Evolutionary conservation across 345 rosid genomes (phyloP).

Genomic region (Leavenworthia alabamica): DNA sequence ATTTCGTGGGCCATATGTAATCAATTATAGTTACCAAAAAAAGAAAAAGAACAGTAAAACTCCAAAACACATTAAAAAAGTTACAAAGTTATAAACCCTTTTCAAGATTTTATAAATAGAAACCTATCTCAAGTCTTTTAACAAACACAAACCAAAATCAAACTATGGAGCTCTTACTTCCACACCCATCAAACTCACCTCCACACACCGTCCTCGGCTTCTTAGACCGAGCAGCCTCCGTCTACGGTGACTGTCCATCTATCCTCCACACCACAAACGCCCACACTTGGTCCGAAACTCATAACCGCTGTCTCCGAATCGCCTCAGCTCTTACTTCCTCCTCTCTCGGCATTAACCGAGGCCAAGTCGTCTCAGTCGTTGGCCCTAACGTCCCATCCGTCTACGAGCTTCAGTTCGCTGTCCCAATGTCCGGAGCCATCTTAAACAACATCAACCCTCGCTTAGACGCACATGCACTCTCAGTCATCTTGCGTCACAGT

Average conservation of each 20-base stretch:
- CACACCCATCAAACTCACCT: constrained; percentile 26
- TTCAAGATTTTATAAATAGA: too few species aligned
- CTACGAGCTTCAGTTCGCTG: constrained; percentile 64
- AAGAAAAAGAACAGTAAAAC: background rate
- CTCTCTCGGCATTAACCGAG: constrained; percentile 31
- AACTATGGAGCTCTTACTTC: constrained; percentile 34
- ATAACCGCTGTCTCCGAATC: constrained; percentile 58
- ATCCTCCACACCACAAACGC: constrained; percentile 43
- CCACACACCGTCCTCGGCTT: constrained; percentile 37
- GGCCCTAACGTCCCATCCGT: constrained; percentile 54
- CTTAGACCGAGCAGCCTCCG: constrained; percentile 58
- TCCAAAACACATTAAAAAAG: background rate
- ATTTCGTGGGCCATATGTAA: constrained; percentile 24
- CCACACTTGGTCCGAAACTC: constrained; percentile 62
- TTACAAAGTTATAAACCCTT: background rate
- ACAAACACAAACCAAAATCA: background rate
- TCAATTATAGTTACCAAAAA: constrained; percentile 14
- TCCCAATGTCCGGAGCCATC: constrained; percentile 64
- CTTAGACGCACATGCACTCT: constrained; percentile 45
- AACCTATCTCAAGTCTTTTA: too few species aligned
- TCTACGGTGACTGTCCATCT: constrained; percentile 61
- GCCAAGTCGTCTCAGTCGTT: constrained; percentile 51
- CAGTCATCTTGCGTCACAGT: constrained; percentile 43
- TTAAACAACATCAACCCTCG: constrained; percentile 55
- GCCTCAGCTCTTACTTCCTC: constrained; percentile 60